Conservation (phyloP, 352 stramenopile genomes). For the Phytopythium mirpurense region DNA sequence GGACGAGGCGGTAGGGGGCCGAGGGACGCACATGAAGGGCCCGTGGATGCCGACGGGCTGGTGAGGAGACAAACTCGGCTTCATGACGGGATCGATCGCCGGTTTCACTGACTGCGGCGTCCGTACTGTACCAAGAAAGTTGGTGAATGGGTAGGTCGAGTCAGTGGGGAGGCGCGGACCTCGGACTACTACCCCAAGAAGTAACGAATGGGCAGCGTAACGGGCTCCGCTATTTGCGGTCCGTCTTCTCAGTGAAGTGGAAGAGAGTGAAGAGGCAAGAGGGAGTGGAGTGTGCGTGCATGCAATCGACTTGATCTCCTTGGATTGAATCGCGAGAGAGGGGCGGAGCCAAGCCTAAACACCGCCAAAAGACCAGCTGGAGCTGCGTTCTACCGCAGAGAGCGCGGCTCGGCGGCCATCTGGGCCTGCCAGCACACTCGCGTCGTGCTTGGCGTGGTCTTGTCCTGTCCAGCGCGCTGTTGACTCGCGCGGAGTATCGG, state of each 20-base stretch:
- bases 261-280: background rate
- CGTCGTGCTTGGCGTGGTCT: background rate
- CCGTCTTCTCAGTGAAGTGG: background rate
- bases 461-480: background rate
- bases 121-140: constrained; percentile 8
- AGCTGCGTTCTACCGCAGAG: background rate
- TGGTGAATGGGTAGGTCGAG: constrained; percentile 1
- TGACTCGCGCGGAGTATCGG: background rate
- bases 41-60: constrained; percentile 1
- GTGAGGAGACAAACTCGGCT: constrained; percentile 1
- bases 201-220: background rate
- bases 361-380: background rate
- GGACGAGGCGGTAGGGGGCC: too few relatives aligned
- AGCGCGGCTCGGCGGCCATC: background rate
- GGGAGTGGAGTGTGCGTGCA: background rate
- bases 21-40: constrained; percentile 2
- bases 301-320: too few relatives aligned
- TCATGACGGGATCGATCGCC: too few relatives aligned
- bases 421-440: background rate
- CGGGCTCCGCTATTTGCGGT: background rate
- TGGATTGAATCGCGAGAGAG: too few relatives aligned
- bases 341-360: background rate
- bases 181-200: background rate
- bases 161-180: too few relatives aligned
- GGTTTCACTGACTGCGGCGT: too few relatives aligned